Percentiles rank a stretch among this genome's conserved stretches.
Conservation (phyloP, 2,329 filamentous ascomycete species). For the Diaporthe longicolla region DNA sequence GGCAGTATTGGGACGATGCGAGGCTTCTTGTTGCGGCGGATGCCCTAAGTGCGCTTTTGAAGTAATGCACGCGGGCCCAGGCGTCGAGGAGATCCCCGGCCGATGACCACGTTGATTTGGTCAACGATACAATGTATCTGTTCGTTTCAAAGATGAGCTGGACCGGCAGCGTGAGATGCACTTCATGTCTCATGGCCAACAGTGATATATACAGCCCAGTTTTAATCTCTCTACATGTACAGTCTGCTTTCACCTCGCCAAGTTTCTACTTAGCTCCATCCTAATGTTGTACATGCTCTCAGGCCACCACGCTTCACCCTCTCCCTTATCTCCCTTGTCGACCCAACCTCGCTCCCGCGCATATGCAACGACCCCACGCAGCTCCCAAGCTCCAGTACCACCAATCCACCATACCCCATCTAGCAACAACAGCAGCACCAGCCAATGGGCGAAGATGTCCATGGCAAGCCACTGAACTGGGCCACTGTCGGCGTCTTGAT, state of each 20-base stretch:
- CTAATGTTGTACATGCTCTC: constrained; percentile 51
- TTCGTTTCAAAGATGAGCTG: background rate
- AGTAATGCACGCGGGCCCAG: background rate
- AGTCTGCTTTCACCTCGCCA: background rate
- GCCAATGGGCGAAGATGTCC: constrained; percentile 57
- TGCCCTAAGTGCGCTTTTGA: constrained; percentile 50
- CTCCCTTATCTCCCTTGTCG: constrained; percentile 40
- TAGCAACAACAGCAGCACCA: constrained; percentile 54
- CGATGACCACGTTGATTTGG: background rate
- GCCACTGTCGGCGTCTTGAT: background rate
- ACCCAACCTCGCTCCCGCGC: constrained; percentile 30
- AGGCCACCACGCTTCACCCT: constrained; percentile 53
- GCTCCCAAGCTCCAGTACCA: constrained; percentile 53
- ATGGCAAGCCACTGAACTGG: constrained; percentile 49
- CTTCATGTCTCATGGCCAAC: background rate
- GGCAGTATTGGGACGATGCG: constrained; percentile 84
- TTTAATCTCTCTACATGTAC: too few relatives aligned
- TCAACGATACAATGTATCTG: background rate
- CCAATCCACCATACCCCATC: constrained; percentile 59
- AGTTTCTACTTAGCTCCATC: constrained; percentile 26
- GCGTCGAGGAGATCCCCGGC: background rate
- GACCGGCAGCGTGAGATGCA: background rate
- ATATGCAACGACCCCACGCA: constrained; percentile 47
- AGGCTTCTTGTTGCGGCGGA: constrained; percentile 72
- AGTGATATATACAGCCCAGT: background rate